phyloP scores from a whole-genome alignment of 1,284 basidiomycete genomes.

The Melampsora americana region DNA sequence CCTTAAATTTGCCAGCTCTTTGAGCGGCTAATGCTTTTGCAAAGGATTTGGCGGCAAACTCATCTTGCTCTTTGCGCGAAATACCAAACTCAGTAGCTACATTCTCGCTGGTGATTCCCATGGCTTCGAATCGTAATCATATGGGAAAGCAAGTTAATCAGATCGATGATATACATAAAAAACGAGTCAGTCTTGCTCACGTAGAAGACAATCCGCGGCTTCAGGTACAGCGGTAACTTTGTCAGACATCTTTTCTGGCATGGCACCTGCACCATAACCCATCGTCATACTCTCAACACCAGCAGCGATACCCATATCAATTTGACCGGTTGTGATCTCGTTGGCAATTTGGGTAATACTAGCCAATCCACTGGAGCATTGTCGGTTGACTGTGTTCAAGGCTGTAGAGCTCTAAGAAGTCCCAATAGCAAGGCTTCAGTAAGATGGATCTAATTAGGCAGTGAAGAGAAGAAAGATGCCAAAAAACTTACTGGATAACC shows the following conservation, averaged over 20 bases:
- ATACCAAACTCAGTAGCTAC: constrained; percentile 76
- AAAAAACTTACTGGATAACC: constrained; percentile 66
- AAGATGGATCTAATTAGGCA: neutral
- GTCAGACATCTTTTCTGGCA: constrained; percentile 74
- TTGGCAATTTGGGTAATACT: constrained; percentile 88
- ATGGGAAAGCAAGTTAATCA: neutral
- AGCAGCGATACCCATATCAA: constrained; percentile 62
- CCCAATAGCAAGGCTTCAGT: constrained; percentile 58
- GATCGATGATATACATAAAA: constrained; percentile 3
- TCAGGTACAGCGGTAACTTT: constrained; percentile 72
- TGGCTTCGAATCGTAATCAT: constrained; percentile 53
- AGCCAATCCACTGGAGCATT: constrained; percentile 88
- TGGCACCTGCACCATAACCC: constrained; percentile 70
- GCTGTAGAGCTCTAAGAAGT: constrained; percentile 56
- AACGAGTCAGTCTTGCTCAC: constrained; percentile 54
- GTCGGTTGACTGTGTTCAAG: constrained; percentile 86
- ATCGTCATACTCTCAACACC: constrained; percentile 95
- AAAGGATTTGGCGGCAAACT: constrained; percentile 77
- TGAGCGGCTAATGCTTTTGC: constrained; percentile 81
- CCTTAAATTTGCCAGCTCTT: constrained; percentile 82
- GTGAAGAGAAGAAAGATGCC: neutral
- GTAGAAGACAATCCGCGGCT: constrained; percentile 85
- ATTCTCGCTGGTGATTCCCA: constrained; percentile 97
- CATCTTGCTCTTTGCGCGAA: constrained; percentile 72
- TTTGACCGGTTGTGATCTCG: constrained; percentile 63